Conservation (phyloP, 495 filamentous ascomycete genomes). For the Peziza echinospora region DNA sequence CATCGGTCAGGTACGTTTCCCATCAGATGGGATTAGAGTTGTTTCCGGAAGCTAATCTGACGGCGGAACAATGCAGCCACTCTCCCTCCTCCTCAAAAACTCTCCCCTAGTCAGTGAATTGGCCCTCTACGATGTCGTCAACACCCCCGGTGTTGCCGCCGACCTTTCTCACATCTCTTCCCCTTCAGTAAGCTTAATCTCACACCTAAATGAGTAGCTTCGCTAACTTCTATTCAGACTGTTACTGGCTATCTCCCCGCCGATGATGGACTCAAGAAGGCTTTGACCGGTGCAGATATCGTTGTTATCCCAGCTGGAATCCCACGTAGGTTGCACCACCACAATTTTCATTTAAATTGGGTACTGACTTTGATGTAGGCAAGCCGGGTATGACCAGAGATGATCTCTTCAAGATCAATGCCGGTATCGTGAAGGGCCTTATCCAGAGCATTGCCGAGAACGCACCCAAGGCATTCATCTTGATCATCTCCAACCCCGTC, state of each 20-base stretch:
- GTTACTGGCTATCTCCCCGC: constrained; percentile 72
- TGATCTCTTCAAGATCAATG: constrained; percentile 97
- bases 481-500: constrained; percentile 97
- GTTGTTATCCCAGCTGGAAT: constrained; percentile 95
- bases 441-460: constrained; percentile 67
- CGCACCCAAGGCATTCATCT: constrained; percentile 73
- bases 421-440: constrained; percentile 75
- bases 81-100: constrained; percentile 85
- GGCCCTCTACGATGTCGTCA: constrained; percentile 95
- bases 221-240: constrained; percentile 34
- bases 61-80: constrained; percentile 41
- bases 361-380: constrained; percentile 31
- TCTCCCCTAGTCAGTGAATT: constrained; percentile 73
- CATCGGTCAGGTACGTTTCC: constrained; percentile 82
- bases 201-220: neutral
- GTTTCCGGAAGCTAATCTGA: constrained; percentile 13
- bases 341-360: neutral
- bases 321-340: constrained; percentile 45
- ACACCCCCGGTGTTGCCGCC: constrained; percentile 85
- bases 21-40: constrained; percentile 2
- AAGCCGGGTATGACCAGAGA: constrained; percentile 99
- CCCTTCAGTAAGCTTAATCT: constrained; percentile 45
- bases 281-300: constrained; percentile 78
- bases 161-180: constrained; percentile 96
- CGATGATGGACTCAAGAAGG: constrained; percentile 71